Percentiles rank a stretch among this genome's conserved stretches.
phyloP scores from a whole-genome alignment of 768 basidiomycete species.

The Suillus luteus region DNA sequence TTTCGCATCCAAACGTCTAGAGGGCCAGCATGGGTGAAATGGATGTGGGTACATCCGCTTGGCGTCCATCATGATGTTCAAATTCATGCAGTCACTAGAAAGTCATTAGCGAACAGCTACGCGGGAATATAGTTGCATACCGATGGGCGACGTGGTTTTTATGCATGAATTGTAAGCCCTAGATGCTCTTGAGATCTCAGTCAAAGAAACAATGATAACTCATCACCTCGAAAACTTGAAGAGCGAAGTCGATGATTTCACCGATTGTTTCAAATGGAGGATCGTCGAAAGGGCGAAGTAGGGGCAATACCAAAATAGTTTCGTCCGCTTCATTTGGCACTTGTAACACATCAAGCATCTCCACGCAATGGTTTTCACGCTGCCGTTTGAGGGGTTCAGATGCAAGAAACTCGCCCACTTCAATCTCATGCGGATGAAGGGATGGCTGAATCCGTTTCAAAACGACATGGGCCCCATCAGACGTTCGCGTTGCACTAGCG shows the following conservation, averaged over 20 bases:
- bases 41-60: conserved; percentile 15
- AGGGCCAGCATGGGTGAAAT: conserved; percentile 14
- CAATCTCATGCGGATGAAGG: conserved; percentile 19
- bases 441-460: conserved; percentile 27
- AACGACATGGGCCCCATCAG: conserved; percentile 29
- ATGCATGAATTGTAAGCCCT: conserved; percentile 17
- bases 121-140: neutral
- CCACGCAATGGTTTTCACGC: conserved; percentile 26
- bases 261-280: conserved; percentile 26
- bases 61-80: conserved; percentile 30
- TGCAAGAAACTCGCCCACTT: conserved; percentile 20
- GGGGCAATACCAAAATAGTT: conserved; percentile 30
- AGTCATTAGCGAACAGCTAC: conserved; percentile 26
- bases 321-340: conserved; percentile 14
- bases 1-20: conserved; percentile 6
- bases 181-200: neutral
- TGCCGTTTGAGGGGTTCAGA: conserved; percentile 4
- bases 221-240: conserved; percentile 28
- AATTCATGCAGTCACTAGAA: conserved; percentile 22
- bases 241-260: conserved; percentile 32
- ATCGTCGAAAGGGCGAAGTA: conserved; percentile 25
- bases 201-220: neutral
- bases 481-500: conserved; percentile 27
- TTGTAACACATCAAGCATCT: conserved; percentile 20
- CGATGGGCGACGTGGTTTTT: conserved; percentile 12